A percentile compares a stretch with the other conserved stretches of the same genome.
Conservation (phyloP, 768 basidiomycete species). For the Phlebiopsis gigantea region DNA sequence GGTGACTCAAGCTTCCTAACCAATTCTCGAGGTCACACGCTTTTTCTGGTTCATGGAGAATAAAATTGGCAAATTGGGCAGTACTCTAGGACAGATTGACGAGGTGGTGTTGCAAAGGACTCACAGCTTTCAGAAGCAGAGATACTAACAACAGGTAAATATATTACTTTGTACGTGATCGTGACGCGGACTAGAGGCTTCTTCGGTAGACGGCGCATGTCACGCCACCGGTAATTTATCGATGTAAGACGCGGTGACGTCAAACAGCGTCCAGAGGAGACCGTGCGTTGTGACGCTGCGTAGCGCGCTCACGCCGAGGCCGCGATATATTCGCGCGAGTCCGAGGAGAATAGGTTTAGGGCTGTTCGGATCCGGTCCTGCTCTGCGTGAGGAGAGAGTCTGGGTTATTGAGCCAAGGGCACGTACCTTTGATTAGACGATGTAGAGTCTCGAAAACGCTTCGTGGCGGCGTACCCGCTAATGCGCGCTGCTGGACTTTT, state of each 20-base stretch:
- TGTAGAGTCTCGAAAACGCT: conserved; percentile 68
- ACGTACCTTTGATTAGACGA: conserved; percentile 74
- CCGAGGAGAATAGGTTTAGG: conserved; percentile 77
- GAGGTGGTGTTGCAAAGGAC: neutral
- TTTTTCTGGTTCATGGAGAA: too few species aligned
- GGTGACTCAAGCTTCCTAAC: neutral
- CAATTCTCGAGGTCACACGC: too few species aligned
- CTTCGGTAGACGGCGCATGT: too few species aligned
- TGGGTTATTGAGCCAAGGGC: neutral
- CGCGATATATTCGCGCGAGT: conserved; percentile 82
- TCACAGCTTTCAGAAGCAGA: neutral
- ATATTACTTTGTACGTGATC: neutral
- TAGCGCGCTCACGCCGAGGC: conserved; percentile 88
- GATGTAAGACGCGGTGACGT: conserved; percentile 70
- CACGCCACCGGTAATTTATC: conserved; percentile 43
- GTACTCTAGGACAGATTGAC: neutral
- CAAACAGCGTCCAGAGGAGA: conserved; percentile 90
- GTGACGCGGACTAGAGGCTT: neutral
- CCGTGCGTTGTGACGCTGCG: conserved; percentile 93
- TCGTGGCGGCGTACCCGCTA: conserved; percentile 73
- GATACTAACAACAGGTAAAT: neutral
- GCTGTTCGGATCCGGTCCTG: conserved; percentile 73
- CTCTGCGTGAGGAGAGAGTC: neutral
- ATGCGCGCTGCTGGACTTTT: conserved; percentile 88
- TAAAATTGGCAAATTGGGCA: neutral